These are phyloP conservation scores for Ogataea nitratoaversa DNA, from an alignment of 805 yeast genomes.

Conservation along the genomic window DNA sequence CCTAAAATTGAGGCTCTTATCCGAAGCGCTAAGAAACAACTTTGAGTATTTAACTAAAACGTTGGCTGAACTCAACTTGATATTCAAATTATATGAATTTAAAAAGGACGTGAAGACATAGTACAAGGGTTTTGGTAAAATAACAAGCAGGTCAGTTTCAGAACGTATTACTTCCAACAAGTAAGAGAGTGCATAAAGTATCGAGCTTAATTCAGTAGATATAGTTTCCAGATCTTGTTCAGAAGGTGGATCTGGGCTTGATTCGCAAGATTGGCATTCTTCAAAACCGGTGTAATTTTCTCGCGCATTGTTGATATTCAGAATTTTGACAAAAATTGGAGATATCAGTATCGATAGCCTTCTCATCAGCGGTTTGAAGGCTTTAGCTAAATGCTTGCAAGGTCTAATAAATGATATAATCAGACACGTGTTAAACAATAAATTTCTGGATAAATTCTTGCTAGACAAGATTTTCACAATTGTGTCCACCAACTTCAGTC, in stretches of 20 bases:
- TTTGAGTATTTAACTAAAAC: conserved; percentile 26
- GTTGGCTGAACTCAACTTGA: conserved; percentile 25
- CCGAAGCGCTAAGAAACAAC: conserved; percentile 10
- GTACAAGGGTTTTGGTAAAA: conserved; percentile 24
- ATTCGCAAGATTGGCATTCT: conserved; percentile 8
- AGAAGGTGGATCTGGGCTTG: conserved; percentile 21
- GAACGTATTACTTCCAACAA: conserved; percentile 11
- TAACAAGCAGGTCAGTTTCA: background rate
- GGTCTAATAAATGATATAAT: conserved; percentile 24
- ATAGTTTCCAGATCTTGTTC: conserved; percentile 11
- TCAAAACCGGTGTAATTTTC: conserved; percentile 13
- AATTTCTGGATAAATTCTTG: conserved; percentile 4
- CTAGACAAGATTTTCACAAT: conserved; percentile 12
- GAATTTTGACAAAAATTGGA: conserved; percentile 18
- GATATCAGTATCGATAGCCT: conserved; percentile 17
- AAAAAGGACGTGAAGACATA: conserved; percentile 25
- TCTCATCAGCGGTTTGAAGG: conserved; percentile 21
- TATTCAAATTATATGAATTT: conserved; percentile 19
- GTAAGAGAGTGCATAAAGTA: conserved; percentile 24
- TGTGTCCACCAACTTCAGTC: conserved; percentile 11
- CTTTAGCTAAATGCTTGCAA: conserved; percentile 5
- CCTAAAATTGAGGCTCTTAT: conserved; percentile 15
- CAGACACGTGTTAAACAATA: conserved; percentile 21
- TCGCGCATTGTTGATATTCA: conserved; percentile 15
- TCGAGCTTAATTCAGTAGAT: conserved; percentile 22